Conservation (phyloP, 2,329 filamentous ascomycete genomes). For the Intubia oerlemansii region DNA sequence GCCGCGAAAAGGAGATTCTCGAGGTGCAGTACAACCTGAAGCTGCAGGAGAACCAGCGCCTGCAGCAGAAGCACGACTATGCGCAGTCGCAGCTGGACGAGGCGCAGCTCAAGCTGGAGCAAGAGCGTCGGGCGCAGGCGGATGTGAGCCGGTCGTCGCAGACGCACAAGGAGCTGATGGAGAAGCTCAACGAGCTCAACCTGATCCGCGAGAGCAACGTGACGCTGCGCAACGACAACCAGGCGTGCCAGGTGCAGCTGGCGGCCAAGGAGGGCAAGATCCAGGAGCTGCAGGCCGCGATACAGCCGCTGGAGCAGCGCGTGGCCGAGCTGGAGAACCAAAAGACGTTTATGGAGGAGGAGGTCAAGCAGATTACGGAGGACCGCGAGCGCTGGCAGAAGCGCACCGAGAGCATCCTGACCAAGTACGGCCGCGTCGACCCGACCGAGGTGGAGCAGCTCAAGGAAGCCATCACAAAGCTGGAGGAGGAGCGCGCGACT, state of each 20-base stretch:
- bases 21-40: constrained; percentile 92
- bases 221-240: constrained; percentile 70
- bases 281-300: constrained; percentile 48
- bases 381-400: constrained; percentile 93
- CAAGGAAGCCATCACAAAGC: constrained; percentile 49
- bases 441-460: constrained; percentile 81
- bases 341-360: constrained; percentile 61
- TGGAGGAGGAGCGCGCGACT: constrained; percentile 43
- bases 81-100: constrained; percentile 77
- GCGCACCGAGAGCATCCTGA: constrained; percentile 83
- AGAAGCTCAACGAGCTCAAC: constrained; percentile 89
- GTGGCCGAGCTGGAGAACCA: constrained; percentile 69
- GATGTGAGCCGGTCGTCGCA: constrained; percentile 53
- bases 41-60: constrained; percentile 64
- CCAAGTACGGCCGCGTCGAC: constrained; percentile 89
- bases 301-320: constrained; percentile 64
- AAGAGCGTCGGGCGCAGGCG: constrained; percentile 59
- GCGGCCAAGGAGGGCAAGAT: constrained; percentile 54
- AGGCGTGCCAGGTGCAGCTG: constrained; percentile 56
- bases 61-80: constrained; percentile 81
- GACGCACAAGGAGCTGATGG: constrained; percentile 76
- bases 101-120: constrained; percentile 67
- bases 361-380: constrained; percentile 72
- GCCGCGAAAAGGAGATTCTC: constrained; percentile 91
- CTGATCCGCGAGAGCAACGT: constrained; percentile 88